These are phyloP conservation scores for Rhynchospora breviuscula DNA, from an alignment of 176 grass and related monocot species.

Conservation along the genomic window DNA sequence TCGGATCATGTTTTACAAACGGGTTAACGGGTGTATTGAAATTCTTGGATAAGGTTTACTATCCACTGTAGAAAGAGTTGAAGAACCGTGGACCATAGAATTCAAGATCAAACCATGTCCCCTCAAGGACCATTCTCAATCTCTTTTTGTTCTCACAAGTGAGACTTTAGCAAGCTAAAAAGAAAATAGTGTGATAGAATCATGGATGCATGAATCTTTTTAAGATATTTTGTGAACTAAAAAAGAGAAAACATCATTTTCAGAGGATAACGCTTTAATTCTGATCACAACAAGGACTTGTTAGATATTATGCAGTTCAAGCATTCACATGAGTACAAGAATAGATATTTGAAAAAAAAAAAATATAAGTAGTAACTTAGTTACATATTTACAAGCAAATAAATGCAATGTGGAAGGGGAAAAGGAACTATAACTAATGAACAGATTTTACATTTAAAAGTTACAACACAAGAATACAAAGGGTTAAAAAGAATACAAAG, in stretches of 20 bases:
- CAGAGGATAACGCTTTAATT: not conserved
- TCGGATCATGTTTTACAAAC: not conserved
- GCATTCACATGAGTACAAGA: not conserved
- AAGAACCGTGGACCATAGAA: slow-evolving; percentile 19
- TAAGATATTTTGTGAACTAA: not conserved
- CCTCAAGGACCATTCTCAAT: slow-evolving; percentile 10
- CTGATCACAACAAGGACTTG: not conserved
- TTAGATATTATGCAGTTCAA: not conserved
- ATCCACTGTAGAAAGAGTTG: slow-evolving; percentile 19
- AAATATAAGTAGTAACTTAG: not conserved
- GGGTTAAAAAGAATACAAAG: not conserved
- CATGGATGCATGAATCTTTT: not conserved
- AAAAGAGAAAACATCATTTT: not conserved
- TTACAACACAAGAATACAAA: not conserved
- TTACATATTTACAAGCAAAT: slow-evolving; percentile 9
- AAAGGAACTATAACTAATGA: slow-evolving; percentile 7
- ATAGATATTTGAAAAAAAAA: not conserved
- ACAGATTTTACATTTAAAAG: slow-evolving; percentile 1
- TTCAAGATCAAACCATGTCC: slow-evolving; percentile 13
- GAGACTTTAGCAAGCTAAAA: not conserved
- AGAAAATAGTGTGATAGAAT: not conserved
- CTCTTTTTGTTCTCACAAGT: slow-evolving; percentile 14
- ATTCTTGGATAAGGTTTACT: slow-evolving; percentile 14
- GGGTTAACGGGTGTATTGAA: not conserved
- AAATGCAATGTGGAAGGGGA: not conserved